A percentile compares a stretch with the other conserved stretches of the same genome.
Evolutionary conservation across 176 grass and related monocot genomes (phyloP).

Genomic region (Oryza glaberrima): DNA sequence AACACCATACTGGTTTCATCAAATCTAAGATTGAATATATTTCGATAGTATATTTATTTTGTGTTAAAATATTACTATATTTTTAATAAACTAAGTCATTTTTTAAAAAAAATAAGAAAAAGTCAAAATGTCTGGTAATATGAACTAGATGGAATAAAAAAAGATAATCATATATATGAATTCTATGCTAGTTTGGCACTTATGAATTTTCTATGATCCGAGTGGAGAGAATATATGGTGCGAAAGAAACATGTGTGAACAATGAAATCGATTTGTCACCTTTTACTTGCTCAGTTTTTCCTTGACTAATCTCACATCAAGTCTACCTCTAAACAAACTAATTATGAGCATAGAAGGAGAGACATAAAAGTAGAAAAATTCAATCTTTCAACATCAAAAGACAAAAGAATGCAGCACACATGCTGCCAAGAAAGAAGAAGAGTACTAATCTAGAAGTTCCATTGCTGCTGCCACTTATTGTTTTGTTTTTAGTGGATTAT

Average conservation of each 20-base stretch:
- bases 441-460: neutral
- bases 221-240: neutral
- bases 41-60: too few relatives aligned
- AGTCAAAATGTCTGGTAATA: too few relatives aligned
- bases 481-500: conserved; percentile 17
- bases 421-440: neutral
- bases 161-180: neutral
- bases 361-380: neutral
- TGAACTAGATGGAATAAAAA: neutral
- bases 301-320: neutral
- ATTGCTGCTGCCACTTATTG: conserved; percentile 15
- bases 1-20: too few relatives aligned
- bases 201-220: neutral
- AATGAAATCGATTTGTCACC: conserved; percentile 16
- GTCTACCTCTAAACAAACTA: conserved; percentile 9
- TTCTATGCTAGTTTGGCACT: neutral
- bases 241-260: neutral
- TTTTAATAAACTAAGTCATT: too few relatives aligned
- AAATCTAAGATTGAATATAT: too few relatives aligned
- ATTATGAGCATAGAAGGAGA: neutral
- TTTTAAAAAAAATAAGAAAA: too few relatives aligned
- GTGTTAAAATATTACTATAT: too few relatives aligned
- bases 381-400: conserved; percentile 3
- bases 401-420: neutral
- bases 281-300: conserved; percentile 23